Evolutionary conservation across 768 basidiomycete genomes (phyloP), one percentile per base, ranked within the genome.

Genomic region (Leccinum aurantiacum): DNA sequence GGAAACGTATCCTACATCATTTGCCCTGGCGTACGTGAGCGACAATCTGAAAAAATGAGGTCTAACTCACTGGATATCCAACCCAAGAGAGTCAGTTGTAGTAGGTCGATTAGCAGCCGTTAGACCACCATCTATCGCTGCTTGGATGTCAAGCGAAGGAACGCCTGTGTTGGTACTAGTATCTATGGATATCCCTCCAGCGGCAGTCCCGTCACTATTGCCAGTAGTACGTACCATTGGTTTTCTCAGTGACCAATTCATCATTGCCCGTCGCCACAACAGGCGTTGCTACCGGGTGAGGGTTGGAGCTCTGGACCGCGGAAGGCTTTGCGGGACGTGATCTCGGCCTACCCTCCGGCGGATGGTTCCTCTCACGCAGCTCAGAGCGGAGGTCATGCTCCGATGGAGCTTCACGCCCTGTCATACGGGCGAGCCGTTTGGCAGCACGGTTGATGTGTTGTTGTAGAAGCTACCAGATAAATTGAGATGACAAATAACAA

Each of bases 371-470:
- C 63, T 78, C 76, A 57, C 75, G 67, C 46, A 86, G 69, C 59
- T 77, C 79, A 8, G 64, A 74, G 41, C 76, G 72, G 54, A 90
- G 79, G 15, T 79, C 76, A 25, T 76, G 75, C 14, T 75, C 75
- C 22, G 82, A 77, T 6, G 86, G 87, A 8, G 69, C 79, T 22
- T 75, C 74, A 41, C 81, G 82, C 14, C 87, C 84, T 4, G 83
- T 83, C 85, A 91, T 88, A 53, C 81, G 84, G 8, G 89, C 88
- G 54, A 85, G 79, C 55, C 90, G 87, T 58, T 78, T 80, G 56
- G 82, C 74, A 55, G 81, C 79, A 53, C 84, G 85, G 72, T 90
- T 91, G 62, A 88, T 81, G 66, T 86, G 80, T 72, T 88, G 90
- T 71, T 91, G 89, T 35, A 86, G 73, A 49, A 81, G 71, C 90